These are phyloP conservation scores for Melastoma malabathricum DNA, from an alignment of 345 rosid genomes.

Conservation along the genomic window DNA sequence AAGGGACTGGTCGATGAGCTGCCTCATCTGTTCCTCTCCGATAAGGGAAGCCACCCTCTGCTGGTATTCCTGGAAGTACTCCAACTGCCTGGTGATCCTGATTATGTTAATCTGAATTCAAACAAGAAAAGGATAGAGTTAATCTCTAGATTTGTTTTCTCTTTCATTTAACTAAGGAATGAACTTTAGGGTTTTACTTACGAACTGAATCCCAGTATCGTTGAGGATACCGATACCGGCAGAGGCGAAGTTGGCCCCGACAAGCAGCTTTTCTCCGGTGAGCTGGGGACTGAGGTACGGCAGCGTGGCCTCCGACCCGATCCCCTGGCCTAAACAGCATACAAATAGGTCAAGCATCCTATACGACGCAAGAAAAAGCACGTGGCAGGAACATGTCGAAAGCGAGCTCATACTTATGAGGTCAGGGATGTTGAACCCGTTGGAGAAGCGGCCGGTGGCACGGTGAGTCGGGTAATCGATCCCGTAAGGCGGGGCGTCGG, in stretches of 20 bases:
- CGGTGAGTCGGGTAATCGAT: slow-evolving; percentile 16
- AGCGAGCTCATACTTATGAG: slow-evolving; percentile 17
- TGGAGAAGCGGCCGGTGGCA: slow-evolving; percentile 18
- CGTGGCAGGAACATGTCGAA: too few species aligned
- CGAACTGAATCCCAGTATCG: not conserved
- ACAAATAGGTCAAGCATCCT: too few species aligned
- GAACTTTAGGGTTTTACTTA: not conserved
- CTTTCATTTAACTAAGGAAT: too few species aligned
- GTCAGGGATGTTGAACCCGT: slow-evolving; percentile 36
- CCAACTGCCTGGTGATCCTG: slow-evolving; percentile 40
- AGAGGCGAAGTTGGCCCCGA: too few species aligned
- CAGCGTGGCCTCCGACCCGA: too few species aligned
- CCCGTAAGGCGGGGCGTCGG: slow-evolving; percentile 31
- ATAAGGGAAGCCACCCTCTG: slow-evolving; percentile 32
- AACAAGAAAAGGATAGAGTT: too few species aligned
- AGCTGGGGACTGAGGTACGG: too few species aligned
- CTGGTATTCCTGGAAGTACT: slow-evolving; percentile 53
- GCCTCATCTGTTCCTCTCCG: slow-evolving; percentile 27
- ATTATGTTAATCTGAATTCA: slow-evolving; percentile 41
- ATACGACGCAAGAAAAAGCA: too few species aligned
- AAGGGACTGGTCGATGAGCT: slow-evolving; percentile 38
- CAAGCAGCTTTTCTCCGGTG: too few species aligned
- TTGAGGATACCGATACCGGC: too few species aligned
- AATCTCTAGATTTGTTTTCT: too few species aligned
- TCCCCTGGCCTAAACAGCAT: too few species aligned